These are phyloP conservation scores for Lineolata rhizophorae DNA, from an alignment of 495 filamentous ascomycete genomes.

Conservation along the genomic window DNA sequence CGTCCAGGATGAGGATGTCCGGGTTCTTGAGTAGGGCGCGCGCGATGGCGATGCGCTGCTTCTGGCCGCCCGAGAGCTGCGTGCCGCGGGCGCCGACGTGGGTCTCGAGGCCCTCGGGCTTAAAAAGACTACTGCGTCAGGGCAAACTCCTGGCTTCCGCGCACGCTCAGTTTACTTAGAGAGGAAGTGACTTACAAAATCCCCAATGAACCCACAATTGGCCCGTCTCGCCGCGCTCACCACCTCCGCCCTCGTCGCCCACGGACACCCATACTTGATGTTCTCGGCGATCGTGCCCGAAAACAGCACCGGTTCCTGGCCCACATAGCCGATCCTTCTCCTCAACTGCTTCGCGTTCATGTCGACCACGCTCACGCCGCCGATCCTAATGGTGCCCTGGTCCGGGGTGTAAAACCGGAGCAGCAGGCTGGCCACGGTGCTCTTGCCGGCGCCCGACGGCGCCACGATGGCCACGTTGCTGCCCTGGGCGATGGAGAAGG, in stretches of 20 bases:
- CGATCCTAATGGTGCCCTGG: constrained; percentile 55
- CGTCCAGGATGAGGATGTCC: constrained; percentile 89
- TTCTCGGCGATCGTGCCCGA: constrained; percentile 93
- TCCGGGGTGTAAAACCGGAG: constrained; percentile 81
- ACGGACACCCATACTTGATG: constrained; percentile 77
- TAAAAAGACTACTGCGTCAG: not conserved
- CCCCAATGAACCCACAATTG: constrained; percentile 92
- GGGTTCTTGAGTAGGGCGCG: constrained; percentile 86
- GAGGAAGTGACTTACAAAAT: constrained; percentile 39
- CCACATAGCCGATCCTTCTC: constrained; percentile 80
- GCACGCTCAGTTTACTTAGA: too few relatives aligned
- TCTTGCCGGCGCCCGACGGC: constrained; percentile 85
- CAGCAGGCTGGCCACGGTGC: constrained; percentile 71
- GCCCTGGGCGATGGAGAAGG: constrained; percentile 79
- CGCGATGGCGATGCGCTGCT: constrained; percentile 94
- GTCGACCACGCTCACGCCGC: constrained; percentile 56
- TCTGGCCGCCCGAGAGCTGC: constrained; percentile 88
- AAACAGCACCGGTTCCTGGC: constrained; percentile 91
- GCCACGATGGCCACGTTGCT: constrained; percentile 93
- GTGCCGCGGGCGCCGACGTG: constrained; percentile 81
- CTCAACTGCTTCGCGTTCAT: constrained; percentile 94
- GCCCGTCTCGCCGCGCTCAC: constrained; percentile 71
- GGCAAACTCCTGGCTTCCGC: too few relatives aligned
- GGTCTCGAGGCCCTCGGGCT: constrained; percentile 85
- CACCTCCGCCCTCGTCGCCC: constrained; percentile 59